These are phyloP conservation scores for Suhomyces ambrosiae DNA, from an alignment of 1,139 yeast species.

Conservation along the genomic window DNA sequence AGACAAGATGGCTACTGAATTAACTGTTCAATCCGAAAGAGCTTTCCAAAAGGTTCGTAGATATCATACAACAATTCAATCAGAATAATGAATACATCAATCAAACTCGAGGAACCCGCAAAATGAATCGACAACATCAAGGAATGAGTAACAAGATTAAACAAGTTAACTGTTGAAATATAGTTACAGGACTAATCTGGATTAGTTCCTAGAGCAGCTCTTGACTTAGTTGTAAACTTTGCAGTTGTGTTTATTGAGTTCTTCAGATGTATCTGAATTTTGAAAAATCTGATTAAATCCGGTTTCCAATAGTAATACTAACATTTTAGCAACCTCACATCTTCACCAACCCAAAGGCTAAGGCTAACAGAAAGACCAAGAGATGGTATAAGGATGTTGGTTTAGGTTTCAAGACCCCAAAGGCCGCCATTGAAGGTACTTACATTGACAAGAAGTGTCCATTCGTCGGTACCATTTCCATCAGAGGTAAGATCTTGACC, in stretches of 20 bases:
- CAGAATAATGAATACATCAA: no score
- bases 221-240: no score
- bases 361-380: constrained; percentile 98
- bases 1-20: constrained; percentile 94
- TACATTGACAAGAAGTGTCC: constrained; percentile 99
- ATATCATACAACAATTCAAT: not conserved
- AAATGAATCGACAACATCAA: not conserved
- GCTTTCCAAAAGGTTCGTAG: constrained; percentile 99
- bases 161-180: no score
- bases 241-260: no score
- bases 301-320: no score
- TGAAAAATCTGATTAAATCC: no score
- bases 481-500: constrained; percentile 99
- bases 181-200: no score
- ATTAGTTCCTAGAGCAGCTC: no score
- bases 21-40: constrained; percentile 99
- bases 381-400: constrained; percentile 99
- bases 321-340: constrained; percentile 94
- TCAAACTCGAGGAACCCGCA: no score
- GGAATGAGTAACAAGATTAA: no score
- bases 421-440: constrained; percentile 96
- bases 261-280: no score
- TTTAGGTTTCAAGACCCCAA: constrained; percentile 99
- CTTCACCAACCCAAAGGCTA: constrained; percentile 99
- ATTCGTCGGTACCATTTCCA: constrained; percentile 93